Evolutionary conservation across 192 early-diverging fungal genomes (phyloP), one percentile per base, ranked within the genome.

Genomic region (Gamsiella multidivaricata): DNA sequence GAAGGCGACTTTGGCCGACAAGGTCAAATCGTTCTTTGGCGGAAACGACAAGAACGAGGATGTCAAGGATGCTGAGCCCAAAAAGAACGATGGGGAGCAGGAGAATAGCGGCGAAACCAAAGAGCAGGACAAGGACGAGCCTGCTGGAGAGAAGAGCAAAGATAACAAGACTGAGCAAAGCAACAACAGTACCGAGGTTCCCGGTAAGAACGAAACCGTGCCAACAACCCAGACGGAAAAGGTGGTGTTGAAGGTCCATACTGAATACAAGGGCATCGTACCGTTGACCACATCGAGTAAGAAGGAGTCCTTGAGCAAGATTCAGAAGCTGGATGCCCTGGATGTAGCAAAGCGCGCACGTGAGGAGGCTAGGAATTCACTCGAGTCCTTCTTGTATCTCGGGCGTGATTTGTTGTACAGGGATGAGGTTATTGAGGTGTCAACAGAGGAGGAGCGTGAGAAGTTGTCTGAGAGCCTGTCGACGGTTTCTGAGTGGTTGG

Each of bases 351-450:
- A 92, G 59, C 85, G 83, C 33, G 85, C 86, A 7, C 90, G 88
- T 36, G 95, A 95, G 81, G 92, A 91, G 71, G 94, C 96, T 22
- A 78, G 87, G 41, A 99, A 99, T 83, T 84, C 83, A 52, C 86
- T 99, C 23, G 98, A 99, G 79, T 82, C 94, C 3, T 96, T 93
- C 80, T 83, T 97, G 32, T 99, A 98, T 82, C 88, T 88, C 34
- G 78, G 89, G 39, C 93, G 92, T 52, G 95, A 97, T 54, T 88
- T 95, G 54, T 81, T 93, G 50, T 87, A 94, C 46, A 90, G 94
- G 54, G 92, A 94, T 33, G 88, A 88, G 33, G 83, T 91, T 42
- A 81, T 85, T 50, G 61, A 83, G 8, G 88, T 93, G n/a, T 85
- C 88, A 33, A 92, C 91, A 17, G 87, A 90, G 26, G 85, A 86